phyloP scores from a whole-genome alignment of 2,329 filamentous ascomycete genomes.

The Gaeumannomyces tritici region DNA sequence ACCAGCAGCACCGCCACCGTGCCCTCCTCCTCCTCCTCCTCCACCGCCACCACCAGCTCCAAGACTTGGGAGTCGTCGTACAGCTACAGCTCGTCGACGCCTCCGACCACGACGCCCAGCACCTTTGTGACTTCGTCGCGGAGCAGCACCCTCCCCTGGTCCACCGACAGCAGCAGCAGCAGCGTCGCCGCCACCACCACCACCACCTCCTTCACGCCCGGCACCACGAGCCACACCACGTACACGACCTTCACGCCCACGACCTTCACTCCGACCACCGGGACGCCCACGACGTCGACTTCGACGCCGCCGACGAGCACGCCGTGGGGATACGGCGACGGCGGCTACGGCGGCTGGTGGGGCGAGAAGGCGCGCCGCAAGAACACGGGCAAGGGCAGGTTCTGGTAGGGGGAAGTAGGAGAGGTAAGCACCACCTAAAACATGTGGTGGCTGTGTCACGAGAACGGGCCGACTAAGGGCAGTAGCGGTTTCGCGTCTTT shows the following conservation, averaged over 20 bases:
- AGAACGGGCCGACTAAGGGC: neutral
- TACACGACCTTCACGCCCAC: neutral
- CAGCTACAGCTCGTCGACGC: neutral
- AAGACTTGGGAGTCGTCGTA: neutral
- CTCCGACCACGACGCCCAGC: conserved; percentile 1
- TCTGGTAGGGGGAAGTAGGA: too few species aligned
- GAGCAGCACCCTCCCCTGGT: neutral
- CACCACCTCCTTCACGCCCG: neutral
- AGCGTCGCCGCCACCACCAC: neutral
- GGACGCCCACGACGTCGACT: neutral
- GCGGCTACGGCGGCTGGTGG: neutral
- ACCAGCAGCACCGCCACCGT: neutral
- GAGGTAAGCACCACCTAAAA: too few species aligned
- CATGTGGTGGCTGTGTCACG: too few species aligned
- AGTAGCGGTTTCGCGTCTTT: neutral
- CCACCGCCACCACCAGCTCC: neutral
- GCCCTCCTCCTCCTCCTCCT: neutral
- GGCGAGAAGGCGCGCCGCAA: neutral
- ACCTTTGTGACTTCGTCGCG: conserved; percentile 1
- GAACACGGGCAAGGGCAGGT: neutral
- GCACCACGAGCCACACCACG: neutral
- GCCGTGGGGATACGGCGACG: conserved; percentile 1
- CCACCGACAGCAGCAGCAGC: conserved; percentile 1
- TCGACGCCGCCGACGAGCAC: neutral
- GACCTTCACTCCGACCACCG: neutral